These are phyloP conservation scores for Fusarium sp. DNA, from an alignment of 2,329 filamentous ascomycete species.

Conservation along the genomic window DNA sequence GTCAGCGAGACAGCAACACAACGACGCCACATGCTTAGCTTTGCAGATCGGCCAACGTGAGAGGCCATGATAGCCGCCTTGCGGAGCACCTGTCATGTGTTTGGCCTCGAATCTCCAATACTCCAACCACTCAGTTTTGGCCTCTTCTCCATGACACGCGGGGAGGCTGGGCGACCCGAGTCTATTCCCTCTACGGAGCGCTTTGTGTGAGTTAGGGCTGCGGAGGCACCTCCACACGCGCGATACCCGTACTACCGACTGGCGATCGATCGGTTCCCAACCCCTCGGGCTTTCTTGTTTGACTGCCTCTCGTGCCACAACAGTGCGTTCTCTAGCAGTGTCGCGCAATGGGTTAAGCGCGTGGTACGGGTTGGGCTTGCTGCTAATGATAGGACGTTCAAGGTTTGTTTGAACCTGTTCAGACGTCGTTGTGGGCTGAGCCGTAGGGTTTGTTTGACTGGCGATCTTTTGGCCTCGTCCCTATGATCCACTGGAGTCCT, in stretches of 20 bases:
- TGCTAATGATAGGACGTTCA: background rate
- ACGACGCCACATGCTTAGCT: background rate
- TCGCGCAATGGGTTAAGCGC: background rate
- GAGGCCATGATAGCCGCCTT: background rate
- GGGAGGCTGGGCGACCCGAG: constrained; percentile 7
- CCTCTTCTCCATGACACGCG: background rate
- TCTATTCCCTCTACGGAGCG: background rate
- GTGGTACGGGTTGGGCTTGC: background rate
- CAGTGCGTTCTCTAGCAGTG: background rate
- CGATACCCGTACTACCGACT: background rate
- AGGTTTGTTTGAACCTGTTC: background rate
- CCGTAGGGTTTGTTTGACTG: constrained; percentile 3
- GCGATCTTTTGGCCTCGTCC: background rate
- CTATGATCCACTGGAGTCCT: background rate
- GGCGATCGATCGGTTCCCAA: background rate
- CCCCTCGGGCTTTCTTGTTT: background rate
- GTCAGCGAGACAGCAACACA: background rate
- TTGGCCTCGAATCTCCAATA: background rate
- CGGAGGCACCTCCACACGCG: background rate
- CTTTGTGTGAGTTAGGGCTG: background rate
- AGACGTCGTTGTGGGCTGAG: constrained; percentile 9
- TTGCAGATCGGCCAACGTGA: background rate
- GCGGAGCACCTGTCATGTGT: background rate
- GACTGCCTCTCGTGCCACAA: background rate
- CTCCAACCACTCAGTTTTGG: constrained; percentile 12